Evolutionary conservation across 139 green algal species (phyloP).

Genomic region (Coelastrella sp.): DNA sequence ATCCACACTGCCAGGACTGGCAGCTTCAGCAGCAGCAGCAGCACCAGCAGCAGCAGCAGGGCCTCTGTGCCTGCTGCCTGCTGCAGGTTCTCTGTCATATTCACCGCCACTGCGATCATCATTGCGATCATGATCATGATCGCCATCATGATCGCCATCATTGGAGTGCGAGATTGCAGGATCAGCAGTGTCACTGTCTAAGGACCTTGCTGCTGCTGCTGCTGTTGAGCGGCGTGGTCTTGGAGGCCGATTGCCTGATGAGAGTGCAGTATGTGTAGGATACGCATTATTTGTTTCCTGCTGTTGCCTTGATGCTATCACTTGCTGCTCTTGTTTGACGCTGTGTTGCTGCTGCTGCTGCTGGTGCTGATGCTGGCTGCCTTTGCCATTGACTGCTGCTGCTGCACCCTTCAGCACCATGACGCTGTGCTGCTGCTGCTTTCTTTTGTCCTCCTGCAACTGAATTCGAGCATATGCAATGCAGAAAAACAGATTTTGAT

Average conservation of each 20-base stretch:
- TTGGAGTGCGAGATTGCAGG: too few relatives aligned
- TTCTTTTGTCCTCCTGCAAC: neutral
- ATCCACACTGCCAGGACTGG: neutral
- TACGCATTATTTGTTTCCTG: too few relatives aligned
- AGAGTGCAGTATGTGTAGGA: too few relatives aligned
- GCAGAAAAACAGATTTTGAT: too few relatives aligned
- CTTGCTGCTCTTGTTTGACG: too few relatives aligned
- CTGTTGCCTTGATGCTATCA: too few relatives aligned
- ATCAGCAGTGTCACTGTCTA: neutral
- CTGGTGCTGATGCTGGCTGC: constrained; percentile 8
- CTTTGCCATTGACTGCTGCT: neutral
- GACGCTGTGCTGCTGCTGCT: constrained; percentile 7
- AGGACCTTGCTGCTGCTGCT: neutral
- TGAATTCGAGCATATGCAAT: neutral
- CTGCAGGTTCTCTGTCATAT: neutral
- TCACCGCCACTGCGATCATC: neutral
- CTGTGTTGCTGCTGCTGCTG: neutral
- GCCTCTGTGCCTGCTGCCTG: neutral
- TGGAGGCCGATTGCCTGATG: neutral
- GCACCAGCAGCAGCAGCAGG: neutral
- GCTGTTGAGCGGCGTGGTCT: neutral
- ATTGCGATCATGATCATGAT: neutral
- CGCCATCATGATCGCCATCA: too few relatives aligned
- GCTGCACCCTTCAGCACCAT: neutral
- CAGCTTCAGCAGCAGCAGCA: neutral